phyloP scores from a whole-genome alignment of 2,329 filamentous ascomycete species.

The Colletotrichum acutatum region DNA sequence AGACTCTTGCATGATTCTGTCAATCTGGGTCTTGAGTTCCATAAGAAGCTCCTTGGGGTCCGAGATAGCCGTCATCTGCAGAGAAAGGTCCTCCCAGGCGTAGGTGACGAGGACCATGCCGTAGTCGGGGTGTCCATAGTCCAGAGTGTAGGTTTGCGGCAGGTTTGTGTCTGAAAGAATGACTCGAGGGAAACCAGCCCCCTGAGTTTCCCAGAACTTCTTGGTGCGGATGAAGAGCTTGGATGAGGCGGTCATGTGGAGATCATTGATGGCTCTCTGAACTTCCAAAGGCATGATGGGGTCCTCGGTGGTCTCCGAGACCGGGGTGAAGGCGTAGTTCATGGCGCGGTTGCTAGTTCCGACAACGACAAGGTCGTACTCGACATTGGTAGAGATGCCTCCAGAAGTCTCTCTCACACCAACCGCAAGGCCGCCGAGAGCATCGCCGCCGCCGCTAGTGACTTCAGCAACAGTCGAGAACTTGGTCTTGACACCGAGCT shows the following conservation, averaged over 20 bases:
- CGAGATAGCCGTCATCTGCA: neutral
- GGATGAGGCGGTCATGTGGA: constrained; percentile 19
- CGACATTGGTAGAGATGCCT: neutral
- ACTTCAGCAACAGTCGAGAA: neutral
- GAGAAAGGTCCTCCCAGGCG: neutral
- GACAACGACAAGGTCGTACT: neutral
- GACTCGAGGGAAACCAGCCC: constrained; percentile 2
- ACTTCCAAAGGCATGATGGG: neutral
- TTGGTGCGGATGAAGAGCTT: constrained; percentile 13
- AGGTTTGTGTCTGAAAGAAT: constrained; percentile 7
- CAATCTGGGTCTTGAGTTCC: neutral
- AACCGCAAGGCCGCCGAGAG: neutral
- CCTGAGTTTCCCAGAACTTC: constrained; percentile 16
- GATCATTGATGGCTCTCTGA: constrained; percentile 6
- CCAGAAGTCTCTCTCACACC: neutral
- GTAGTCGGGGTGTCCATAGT: neutral
- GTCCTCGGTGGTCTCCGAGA: neutral
- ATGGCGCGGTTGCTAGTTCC: neutral
- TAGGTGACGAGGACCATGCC: constrained; percentile 3
- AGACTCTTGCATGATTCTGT: constrained; percentile 1
- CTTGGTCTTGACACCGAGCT: constrained; percentile 14
- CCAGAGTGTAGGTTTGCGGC: neutral
- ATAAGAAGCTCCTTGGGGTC: constrained; percentile 7
- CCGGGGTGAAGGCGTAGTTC: neutral
- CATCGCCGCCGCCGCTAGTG: neutral